Conservation (phyloP, 495 filamentous ascomycete species). For the Aspergillus biplanus region DNA sequence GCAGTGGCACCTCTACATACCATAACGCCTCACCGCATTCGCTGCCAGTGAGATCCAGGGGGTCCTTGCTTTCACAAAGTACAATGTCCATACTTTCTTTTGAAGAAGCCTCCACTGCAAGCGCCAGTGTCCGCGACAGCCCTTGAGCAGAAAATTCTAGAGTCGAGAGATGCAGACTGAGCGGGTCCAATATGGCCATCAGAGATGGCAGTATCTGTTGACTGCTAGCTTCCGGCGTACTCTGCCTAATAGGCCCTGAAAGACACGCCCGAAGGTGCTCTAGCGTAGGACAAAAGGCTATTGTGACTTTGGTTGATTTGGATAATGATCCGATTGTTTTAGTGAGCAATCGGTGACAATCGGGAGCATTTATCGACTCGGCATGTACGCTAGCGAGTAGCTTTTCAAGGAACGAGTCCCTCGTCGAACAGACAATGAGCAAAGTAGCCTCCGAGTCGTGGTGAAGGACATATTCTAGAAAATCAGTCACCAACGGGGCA, state of each 20-base stretch:
- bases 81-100: conserved; percentile 36
- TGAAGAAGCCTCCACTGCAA: conserved; percentile 66
- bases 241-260: conserved; percentile 35
- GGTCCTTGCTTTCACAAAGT: conserved; percentile 48
- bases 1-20: conserved; percentile 61
- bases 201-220: conserved; percentile 31
- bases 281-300: conserved; percentile 74
- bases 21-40: conserved; percentile 47
- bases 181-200: conserved; percentile 67
- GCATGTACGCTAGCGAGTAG: conserved; percentile 37
- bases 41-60: conserved; percentile 28
- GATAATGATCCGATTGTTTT: conserved; percentile 72
- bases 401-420: conserved; percentile 62
- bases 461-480: conserved; percentile 66
- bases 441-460: conserved; percentile 57
- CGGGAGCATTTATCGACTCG: conserved; percentile 22
- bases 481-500: conserved; percentile 47
- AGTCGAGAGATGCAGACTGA: conserved; percentile 70
- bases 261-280: conserved; percentile 79
- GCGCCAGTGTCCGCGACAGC: conserved; percentile 68
- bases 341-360: conserved; percentile 50
- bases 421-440: conserved; percentile 71
- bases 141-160: conserved; percentile 86
- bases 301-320: conserved; percentile 64
- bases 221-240: background rate